Evolutionary conservation across 2,329 filamentous ascomycete genomes (phyloP).

Genomic region (Volutella citrinella): DNA sequence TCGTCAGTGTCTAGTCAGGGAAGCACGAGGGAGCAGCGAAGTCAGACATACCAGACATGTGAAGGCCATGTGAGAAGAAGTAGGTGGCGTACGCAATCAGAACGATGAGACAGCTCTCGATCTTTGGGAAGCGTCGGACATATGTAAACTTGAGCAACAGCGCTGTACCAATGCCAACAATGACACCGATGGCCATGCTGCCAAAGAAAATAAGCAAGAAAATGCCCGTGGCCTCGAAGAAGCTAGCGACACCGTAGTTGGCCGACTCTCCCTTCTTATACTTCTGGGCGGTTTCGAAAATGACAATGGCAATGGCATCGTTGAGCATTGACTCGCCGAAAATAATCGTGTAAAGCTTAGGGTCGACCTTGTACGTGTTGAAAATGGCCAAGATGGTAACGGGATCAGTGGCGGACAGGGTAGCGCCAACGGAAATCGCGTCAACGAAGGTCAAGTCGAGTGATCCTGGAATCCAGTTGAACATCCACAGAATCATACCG

Average conservation of each 20-base stretch:
- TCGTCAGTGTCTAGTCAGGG: constrained; percentile 7
- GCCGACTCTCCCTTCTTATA: constrained; percentile 75
- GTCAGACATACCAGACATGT: constrained; percentile 77
- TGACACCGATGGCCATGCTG: constrained; percentile 82
- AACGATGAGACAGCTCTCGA: constrained; percentile 91
- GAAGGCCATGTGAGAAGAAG: constrained; percentile 93
- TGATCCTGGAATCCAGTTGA: constrained; percentile 80
- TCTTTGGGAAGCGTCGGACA: constrained; percentile 88
- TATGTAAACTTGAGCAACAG: constrained; percentile 92
- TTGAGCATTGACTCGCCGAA: constrained; percentile 98
- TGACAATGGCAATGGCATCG: constrained; percentile 95
- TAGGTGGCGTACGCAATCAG: constrained; percentile 95
- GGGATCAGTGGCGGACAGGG: constrained; percentile 92
- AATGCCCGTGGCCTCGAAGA: constrained; percentile 88
- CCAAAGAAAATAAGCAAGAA: constrained; percentile 97
- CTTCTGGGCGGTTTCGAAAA: constrained; percentile 95
- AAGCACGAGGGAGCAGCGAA: neutral
- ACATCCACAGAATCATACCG: constrained; percentile 82
- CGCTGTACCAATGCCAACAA: constrained; percentile 84
- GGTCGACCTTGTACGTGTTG: constrained; percentile 98
- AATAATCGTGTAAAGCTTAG: constrained; percentile 97
- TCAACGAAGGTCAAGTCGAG: constrained; percentile 89
- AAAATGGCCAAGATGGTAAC: constrained; percentile 98
- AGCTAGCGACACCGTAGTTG: constrained; percentile 72
- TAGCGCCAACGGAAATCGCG: constrained; percentile 93